Evolutionary conservation across 106 monocot species (phyloP).

Genomic region (Dendrobium chrysotoxum): DNA sequence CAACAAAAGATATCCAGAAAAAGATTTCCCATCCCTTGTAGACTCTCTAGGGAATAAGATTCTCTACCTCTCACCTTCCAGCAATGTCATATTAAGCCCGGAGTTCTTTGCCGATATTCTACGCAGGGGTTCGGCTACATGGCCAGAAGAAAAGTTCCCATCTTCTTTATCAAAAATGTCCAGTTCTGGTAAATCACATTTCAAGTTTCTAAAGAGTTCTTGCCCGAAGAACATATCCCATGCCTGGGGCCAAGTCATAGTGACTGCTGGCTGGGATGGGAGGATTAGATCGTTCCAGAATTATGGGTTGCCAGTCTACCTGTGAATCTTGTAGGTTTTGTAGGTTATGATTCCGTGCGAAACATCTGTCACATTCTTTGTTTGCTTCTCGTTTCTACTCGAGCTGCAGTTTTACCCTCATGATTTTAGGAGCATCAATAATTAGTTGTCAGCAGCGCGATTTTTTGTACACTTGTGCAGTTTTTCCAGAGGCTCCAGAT

Average conservation of each 20-base stretch:
- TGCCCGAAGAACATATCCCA: conserved; percentile 5
- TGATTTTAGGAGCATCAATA: background rate
- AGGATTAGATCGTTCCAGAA: conserved; percentile 48
- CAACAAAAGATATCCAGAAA: background rate
- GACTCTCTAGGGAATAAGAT: background rate
- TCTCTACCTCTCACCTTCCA: conserved; percentile 12
- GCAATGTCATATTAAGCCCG: conserved; percentile 39
- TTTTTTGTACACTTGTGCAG: conserved; percentile 3
- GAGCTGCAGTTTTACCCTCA: background rate
- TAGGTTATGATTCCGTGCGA: background rate
- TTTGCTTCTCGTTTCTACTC: no score
- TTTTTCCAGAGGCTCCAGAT: background rate
- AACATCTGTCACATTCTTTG: background rate
- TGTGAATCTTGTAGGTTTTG: conserved; percentile 9
- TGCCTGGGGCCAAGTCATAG: conserved; percentile 40
- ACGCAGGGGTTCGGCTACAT: conserved; percentile 24
- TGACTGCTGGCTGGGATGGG: conserved; percentile 47
- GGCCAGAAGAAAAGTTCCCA: conserved; percentile 53
- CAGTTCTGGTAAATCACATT: background rate
- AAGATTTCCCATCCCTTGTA: background rate
- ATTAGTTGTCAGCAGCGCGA: no score
- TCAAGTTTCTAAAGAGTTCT: conserved; percentile 23
- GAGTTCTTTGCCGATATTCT: conserved; percentile 20
- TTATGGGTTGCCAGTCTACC: conserved; percentile 44
- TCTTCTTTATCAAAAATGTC: background rate